Conservation (phyloP, 2,329 filamentous ascomycete species). For the Metarhizium brunneum region DNA sequence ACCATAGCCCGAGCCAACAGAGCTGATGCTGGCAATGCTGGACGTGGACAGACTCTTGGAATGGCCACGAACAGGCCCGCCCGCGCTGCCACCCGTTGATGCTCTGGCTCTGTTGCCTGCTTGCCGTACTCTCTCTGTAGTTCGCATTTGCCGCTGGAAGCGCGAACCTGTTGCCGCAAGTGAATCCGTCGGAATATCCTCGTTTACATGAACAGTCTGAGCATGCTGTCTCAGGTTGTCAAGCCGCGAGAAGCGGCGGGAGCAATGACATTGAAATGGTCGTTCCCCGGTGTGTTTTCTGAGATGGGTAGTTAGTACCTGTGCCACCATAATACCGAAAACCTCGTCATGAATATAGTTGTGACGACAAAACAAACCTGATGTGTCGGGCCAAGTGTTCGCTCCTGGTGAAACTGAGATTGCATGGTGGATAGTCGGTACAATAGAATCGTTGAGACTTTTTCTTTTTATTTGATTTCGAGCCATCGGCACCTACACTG, state of each 20-base stretch:
- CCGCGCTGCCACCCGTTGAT: slow-evolving; percentile 65
- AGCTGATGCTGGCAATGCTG: slow-evolving; percentile 69
- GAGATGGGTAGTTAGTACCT: slow-evolving; percentile 3
- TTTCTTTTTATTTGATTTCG: slow-evolving; percentile 83
- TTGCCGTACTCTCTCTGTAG: slow-evolving; percentile 65
- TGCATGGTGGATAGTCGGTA: slow-evolving; percentile 88
- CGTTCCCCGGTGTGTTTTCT: slow-evolving; percentile 97
- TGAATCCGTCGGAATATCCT: slow-evolving; percentile 90
- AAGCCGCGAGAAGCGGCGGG: slow-evolving; percentile 80
- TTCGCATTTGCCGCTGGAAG: slow-evolving; percentile 86
- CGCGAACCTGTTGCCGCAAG: slow-evolving; percentile 85
- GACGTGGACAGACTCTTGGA: slow-evolving; percentile 80
- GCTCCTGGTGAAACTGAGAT: slow-evolving; percentile 87
- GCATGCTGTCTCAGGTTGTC: slow-evolving; percentile 96
- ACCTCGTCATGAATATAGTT: background rate
- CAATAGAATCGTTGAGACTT: slow-evolving; percentile 96
- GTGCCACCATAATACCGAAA: too few relatives aligned
- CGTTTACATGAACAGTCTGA: slow-evolving; percentile 94
- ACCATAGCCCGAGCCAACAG: slow-evolving; percentile 56
- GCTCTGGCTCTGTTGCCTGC: slow-evolving; percentile 64
- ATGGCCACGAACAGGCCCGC: slow-evolving; percentile 66
- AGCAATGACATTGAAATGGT: slow-evolving; percentile 94
- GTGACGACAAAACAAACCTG: slow-evolving; percentile 41
- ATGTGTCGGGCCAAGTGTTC: slow-evolving; percentile 95
- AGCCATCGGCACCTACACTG: slow-evolving; percentile 52